These are phyloP conservation scores for Boletellus deceptivus DNA, from an alignment of 1,284 basidiomycete species.

Conservation along the genomic window DNA sequence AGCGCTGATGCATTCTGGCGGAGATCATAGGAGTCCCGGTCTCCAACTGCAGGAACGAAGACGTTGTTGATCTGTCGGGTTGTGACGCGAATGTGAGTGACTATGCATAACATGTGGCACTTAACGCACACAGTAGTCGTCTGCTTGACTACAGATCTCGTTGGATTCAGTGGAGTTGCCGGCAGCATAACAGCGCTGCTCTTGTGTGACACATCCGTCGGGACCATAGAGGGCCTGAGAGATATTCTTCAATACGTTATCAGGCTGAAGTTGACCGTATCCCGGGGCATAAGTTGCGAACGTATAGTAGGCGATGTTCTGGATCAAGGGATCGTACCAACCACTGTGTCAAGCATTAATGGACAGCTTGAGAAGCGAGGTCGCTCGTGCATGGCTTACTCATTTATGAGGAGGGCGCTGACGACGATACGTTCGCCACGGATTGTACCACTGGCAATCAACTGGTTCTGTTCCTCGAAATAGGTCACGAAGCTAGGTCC, in stretches of 20 bases:
- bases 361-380: neutral
- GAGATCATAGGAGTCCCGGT: constrained; percentile 55
- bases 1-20: constrained; percentile 51
- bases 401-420: constrained; percentile 53
- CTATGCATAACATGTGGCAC: too few relatives aligned
- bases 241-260: constrained; percentile 44
- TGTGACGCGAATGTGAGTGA: neutral
- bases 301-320: constrained; percentile 57
- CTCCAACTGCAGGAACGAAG: constrained; percentile 48
- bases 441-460: constrained; percentile 49
- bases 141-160: constrained; percentile 48
- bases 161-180: constrained; percentile 45
- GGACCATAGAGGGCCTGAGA: constrained; percentile 47
- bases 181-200: constrained; percentile 53
- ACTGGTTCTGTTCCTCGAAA: constrained; percentile 63
- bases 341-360: constrained; percentile 39
- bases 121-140: constrained; percentile 53
- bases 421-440: constrained; percentile 43
- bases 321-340: constrained; percentile 65
- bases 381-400: constrained; percentile 31
- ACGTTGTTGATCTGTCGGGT: constrained; percentile 44
- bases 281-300: constrained; percentile 63
- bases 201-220: constrained; percentile 52
- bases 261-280: constrained; percentile 57
- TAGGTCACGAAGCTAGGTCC: constrained; percentile 63